A percentile compares a stretch with the other conserved stretches of the same genome.
Conservation (phyloP, 2,329 filamentous ascomycete species). For the Neobulgaria alba region DNA sequence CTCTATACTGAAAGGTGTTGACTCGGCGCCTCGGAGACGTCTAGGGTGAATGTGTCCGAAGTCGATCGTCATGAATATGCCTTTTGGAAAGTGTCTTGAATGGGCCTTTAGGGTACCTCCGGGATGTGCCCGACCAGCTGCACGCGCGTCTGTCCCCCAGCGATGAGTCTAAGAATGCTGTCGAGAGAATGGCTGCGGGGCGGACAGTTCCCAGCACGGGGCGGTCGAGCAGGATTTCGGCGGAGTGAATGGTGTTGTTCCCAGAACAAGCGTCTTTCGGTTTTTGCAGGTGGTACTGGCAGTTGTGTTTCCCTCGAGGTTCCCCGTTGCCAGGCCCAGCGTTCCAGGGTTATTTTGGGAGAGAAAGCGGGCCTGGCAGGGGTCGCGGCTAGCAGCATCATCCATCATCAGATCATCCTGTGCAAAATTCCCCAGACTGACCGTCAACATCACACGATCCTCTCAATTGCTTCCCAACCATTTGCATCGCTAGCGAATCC, state of each 20-base stretch:
- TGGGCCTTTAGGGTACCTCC: background rate
- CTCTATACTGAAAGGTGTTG: background rate
- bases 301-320: background rate
- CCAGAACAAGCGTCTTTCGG: too few relatives aligned
- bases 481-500: too few relatives aligned
- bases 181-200: too few relatives aligned
- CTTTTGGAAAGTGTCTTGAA: background rate
- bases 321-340: background rate
- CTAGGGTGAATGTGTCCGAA: constrained; percentile 1
- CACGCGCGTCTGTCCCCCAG: background rate
- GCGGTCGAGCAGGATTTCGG: too few relatives aligned
- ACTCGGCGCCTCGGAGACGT: background rate
- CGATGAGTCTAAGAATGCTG: background rate
- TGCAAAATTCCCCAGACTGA: background rate
- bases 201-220: too few relatives aligned
- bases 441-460: background rate
- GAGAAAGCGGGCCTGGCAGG: background rate
- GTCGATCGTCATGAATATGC: constrained; percentile 9
- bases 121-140: too few relatives aligned
- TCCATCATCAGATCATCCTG: background rate
- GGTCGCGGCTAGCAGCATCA: background rate
- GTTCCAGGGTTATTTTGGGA: background rate
- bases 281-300: too few relatives aligned
- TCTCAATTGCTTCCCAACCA: background rate
- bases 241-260: too few relatives aligned